Percentiles rank a stretch among this genome's conserved stretches.
Evolutionary conservation across 2,329 filamentous ascomycete species (phyloP).

Genomic region (Alternaria sp.): DNA sequence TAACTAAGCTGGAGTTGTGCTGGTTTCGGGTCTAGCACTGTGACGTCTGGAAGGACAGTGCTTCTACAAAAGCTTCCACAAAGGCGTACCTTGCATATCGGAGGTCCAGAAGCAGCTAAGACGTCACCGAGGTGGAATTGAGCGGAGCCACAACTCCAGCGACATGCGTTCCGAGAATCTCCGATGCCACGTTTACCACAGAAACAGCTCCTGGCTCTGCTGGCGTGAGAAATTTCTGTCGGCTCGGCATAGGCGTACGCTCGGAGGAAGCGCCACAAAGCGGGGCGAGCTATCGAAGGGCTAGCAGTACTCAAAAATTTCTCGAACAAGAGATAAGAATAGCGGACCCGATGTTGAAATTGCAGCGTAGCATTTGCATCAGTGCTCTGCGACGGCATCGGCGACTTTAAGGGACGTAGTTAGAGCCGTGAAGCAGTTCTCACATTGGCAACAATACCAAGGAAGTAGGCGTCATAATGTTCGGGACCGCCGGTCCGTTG

Average conservation of each 20-base stretch:
- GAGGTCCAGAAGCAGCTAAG: conserved; percentile 23
- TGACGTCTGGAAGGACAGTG: conserved; percentile 13
- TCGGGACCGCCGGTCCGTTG: conserved; percentile 28
- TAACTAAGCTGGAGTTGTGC: not conserved
- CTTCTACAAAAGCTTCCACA: conserved; percentile 16
- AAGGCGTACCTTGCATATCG: conserved; percentile 31
- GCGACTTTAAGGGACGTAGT: not conserved
- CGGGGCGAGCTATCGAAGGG: conserved; percentile 35
- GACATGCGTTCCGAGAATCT: conserved; percentile 25
- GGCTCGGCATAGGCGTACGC: conserved; percentile 30
- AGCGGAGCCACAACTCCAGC: conserved; percentile 20
- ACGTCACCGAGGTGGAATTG: conserved; percentile 27
- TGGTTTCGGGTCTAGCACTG: conserved; percentile 4
- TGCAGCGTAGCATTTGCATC: conserved; percentile 9
- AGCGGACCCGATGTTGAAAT: conserved; percentile 23
- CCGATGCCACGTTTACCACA: conserved; percentile 30
- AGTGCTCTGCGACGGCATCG: not conserved
- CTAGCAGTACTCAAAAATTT: conserved; percentile 30
- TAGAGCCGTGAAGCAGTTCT: not conserved
- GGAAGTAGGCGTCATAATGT: conserved; percentile 21
- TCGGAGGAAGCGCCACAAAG: conserved; percentile 32
- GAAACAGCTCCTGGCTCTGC: conserved; percentile 13
- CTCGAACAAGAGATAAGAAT: conserved; percentile 35
- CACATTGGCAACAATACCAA: conserved; percentile 10
- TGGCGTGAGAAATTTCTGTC: conserved; percentile 30